Base-by-base conservation (phyloP, 768 basidiomycete species). In the Agaricus subrufescens region DNA sequence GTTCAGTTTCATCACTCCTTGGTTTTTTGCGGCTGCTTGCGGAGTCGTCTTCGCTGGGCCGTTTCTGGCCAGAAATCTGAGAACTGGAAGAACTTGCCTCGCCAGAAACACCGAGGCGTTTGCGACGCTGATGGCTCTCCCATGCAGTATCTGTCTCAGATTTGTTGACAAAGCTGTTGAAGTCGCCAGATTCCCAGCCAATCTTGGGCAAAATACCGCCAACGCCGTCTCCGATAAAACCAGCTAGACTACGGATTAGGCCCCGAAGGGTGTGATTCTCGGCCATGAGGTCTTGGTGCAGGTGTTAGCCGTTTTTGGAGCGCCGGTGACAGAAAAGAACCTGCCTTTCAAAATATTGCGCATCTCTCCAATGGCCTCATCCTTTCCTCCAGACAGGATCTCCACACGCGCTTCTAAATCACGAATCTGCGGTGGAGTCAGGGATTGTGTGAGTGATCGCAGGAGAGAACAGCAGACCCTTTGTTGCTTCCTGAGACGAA, bases 371-470 rank as follows among this genome's bases (percentile, higher is more conserved):
- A 92, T 74, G 5, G 91, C 86, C 70, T 96, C 91, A 77, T 94
- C 94, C 64, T 93, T 87, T 42, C 90, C 91, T 19, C 91, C 93
- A 4, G 94, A 96, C 15, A 97, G 80, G 7, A 97, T 86, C 71
- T 95, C 94, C n/a, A 97, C 92, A 45, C 91, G 84, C 19, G 94
- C 94, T 73, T 97, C 94, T 38, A 97, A 83, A 71, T 97, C 94
- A 23, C 94, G 90, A 69, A 97, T 94, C 91, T 97, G 63, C 14
- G 8, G 5, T 15, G 25, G 27, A 38, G 40, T 34, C 39, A 31
- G 31, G 40, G 34, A 19, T 19, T 44, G 31, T 45, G 42, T 40
- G 55, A 30, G 43, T 9, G 40, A 10, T 15, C 34, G 50, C 34
- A 51, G 31, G 34, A 29, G 58, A 8, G 50, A 23, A 27, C 50